Conservation (phyloP, 257 asterid genomes). For the Apocynum venetum region DNA sequence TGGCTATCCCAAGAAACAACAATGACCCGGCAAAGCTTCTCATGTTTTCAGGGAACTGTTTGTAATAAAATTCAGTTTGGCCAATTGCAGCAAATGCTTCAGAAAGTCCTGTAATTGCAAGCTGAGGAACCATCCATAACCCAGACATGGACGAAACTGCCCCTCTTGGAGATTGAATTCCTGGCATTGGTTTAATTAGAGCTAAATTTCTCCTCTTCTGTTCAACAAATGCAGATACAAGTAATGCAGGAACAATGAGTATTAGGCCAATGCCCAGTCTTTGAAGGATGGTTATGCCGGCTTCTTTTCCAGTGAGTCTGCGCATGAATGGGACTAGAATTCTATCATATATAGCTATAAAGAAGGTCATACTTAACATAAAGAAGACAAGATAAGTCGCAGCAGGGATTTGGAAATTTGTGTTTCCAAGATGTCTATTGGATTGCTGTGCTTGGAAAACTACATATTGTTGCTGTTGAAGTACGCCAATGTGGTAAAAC, state of each 20-base stretch:
- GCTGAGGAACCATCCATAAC: conserved; percentile 67
- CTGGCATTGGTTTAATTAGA: conserved; percentile 15
- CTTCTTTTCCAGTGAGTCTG: conserved; percentile 35
- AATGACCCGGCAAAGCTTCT: conserved; percentile 70
- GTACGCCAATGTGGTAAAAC: conserved; percentile 44
- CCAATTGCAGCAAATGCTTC: conserved; percentile 71
- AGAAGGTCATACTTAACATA: conserved; percentile 53
- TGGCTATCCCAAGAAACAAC: conserved; percentile 57
- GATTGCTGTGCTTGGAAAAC: conserved; percentile 79
- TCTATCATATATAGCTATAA: conserved; percentile 63
- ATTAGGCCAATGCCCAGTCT: conserved; percentile 60
- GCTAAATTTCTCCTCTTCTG: conserved; percentile 38
- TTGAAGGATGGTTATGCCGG: conserved; percentile 65
- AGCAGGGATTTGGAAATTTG: conserved; percentile 59
- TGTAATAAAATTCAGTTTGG: conserved; percentile 60
- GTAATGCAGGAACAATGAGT: conserved; percentile 29
- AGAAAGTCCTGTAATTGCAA: conserved; percentile 50
- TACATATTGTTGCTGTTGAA: conserved; percentile 48
- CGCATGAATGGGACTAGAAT: conserved; percentile 38
- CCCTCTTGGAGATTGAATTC: conserved; percentile 23
- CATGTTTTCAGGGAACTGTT: conserved; percentile 86
- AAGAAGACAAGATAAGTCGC: conserved; percentile 63
- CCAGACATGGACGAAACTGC: conserved; percentile 60
- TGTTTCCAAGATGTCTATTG: conserved; percentile 47
- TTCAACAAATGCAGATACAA: conserved; percentile 51